Conservation (phyloP, 305 asterid species). For the Rubia tinctorum region DNA sequence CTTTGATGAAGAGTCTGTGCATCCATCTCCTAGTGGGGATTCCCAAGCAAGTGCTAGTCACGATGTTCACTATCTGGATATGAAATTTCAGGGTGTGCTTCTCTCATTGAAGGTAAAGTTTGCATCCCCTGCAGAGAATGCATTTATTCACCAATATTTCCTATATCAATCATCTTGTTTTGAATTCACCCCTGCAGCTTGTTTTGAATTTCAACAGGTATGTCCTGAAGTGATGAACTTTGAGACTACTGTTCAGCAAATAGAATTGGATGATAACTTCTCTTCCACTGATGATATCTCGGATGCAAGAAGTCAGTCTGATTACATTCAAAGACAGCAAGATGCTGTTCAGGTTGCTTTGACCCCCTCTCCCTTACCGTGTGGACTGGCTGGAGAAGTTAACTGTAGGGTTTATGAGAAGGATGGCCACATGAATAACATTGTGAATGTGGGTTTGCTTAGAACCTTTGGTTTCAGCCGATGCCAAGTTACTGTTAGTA, state of each 20-base stretch:
- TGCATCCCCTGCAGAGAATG: neutral
- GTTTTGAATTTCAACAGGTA: conserved; percentile 53
- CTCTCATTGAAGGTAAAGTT: conserved; percentile 62
- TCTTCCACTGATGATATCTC: conserved; percentile 33
- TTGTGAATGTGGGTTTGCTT: conserved; percentile 59
- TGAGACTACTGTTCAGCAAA: conserved; percentile 63
- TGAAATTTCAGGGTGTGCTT: conserved; percentile 47
- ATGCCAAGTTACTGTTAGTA: conserved; percentile 51
- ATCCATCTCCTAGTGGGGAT: conserved; percentile 31
- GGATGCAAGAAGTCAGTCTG: conserved; percentile 33
- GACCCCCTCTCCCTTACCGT: conserved; percentile 35
- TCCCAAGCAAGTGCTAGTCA: conserved; percentile 35
- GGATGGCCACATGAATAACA: conserved; percentile 34
- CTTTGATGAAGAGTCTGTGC: conserved; percentile 63
- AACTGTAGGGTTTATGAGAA: conserved; percentile 24
- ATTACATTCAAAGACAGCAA: conserved; percentile 55
- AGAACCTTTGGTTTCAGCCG: conserved; percentile 59
- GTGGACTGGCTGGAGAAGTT: conserved; percentile 34
- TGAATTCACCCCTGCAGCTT: conserved; percentile 12
- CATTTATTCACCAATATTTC: neutral
- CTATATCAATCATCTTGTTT: conserved; percentile 2
- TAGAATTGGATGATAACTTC: conserved; percentile 71
- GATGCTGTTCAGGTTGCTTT: conserved; percentile 70
- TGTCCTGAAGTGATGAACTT: conserved; percentile 64
- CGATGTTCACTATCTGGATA: conserved; percentile 49